Percentiles rank a stretch among this genome's conserved stretches.
Evolutionary conservation across 108 stramenopile genomes (phyloP).

Genomic region (Skeletonema grethae): DNA sequence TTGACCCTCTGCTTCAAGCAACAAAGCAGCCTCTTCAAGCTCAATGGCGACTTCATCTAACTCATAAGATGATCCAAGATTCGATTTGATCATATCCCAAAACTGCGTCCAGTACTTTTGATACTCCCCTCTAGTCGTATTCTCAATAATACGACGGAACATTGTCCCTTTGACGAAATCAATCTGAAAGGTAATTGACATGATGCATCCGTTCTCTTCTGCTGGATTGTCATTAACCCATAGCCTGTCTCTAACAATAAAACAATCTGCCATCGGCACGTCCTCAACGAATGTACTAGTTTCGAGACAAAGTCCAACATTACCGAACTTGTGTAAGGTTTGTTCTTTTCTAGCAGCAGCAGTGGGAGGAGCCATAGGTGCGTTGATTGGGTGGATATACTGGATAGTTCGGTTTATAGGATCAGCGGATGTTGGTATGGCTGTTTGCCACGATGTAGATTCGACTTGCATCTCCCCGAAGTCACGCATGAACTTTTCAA

Average conservation of each 20-base stretch:
- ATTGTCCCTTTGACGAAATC: conserved; percentile 67
- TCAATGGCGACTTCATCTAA: conserved; percentile 19
- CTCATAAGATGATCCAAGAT: conserved; percentile 11
- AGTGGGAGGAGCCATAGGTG: conserved; percentile 83
- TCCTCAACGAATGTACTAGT: conserved; percentile 74
- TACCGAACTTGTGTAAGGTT: conserved; percentile 50
- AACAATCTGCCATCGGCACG: conserved; percentile 90
- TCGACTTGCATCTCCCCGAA: conserved; percentile 61
- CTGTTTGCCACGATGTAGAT: conserved; percentile 55
- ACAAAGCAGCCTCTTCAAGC: conserved; percentile 16
- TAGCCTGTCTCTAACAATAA: conserved; percentile 76
- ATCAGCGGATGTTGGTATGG: neutral
- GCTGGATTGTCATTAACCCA: conserved; percentile 49
- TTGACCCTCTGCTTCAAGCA: conserved; percentile 12
- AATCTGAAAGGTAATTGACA: conserved; percentile 63
- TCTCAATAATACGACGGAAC: conserved; percentile 71
- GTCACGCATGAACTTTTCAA: conserved; percentile 54
- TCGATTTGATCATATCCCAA: conserved; percentile 26
- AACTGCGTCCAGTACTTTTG: conserved; percentile 56
- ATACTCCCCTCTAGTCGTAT: conserved; percentile 68
- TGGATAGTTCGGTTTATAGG: conserved; percentile 55
- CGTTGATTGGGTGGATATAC: conserved; percentile 81
- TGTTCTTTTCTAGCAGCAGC: conserved; percentile 79
- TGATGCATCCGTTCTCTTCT: conserved; percentile 31
- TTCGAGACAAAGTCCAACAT: conserved; percentile 66